Evolutionary conservation across 257 asterid species (phyloP).

Genomic region (Nicotiana benthamiana): DNA sequence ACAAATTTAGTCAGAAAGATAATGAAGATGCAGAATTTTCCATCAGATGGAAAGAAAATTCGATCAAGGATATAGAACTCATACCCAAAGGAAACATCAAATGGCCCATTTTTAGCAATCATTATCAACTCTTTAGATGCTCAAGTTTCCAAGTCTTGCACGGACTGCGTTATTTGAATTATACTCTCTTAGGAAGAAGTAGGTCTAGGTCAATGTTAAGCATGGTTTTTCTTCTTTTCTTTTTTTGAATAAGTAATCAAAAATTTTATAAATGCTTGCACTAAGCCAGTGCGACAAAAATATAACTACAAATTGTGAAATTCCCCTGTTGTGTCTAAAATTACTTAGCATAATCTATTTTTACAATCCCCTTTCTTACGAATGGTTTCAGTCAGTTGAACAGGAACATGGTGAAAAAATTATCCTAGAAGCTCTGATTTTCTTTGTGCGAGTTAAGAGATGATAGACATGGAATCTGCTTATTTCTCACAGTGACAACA

Average conservation of each 20-base stretch:
- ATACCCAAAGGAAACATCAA: not conserved
- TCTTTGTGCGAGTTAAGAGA: not conserved
- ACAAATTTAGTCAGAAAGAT: not conserved
- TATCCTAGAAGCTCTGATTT: not conserved
- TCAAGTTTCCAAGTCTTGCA: not conserved
- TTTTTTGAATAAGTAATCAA: too few species aligned
- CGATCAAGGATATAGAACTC: not conserved
- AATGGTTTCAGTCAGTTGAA: not conserved
- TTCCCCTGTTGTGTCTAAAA: too few species aligned
- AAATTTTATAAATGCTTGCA: too few species aligned
- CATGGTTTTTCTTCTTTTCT: not conserved
- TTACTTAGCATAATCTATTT: too few species aligned
- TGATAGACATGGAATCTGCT: not conserved
- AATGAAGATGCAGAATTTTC: constrained; percentile 1
- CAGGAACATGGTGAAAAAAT: not conserved
- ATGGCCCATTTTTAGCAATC: not conserved
- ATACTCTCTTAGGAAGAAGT: not conserved
- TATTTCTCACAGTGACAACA: not conserved
- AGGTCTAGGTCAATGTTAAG: not conserved
- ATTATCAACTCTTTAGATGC: not conserved
- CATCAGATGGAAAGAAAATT: not conserved
- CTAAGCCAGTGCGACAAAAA: too few species aligned
- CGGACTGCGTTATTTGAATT: not conserved
- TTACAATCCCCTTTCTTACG: not conserved
- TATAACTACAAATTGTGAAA: too few species aligned